A percentile compares a stretch with the other conserved stretches of the same genome.
These are phyloP conservation scores for Paramecium sexaurelia DNA, from an alignment of 73 alveolate genomes.

Conservation along the genomic window DNA sequence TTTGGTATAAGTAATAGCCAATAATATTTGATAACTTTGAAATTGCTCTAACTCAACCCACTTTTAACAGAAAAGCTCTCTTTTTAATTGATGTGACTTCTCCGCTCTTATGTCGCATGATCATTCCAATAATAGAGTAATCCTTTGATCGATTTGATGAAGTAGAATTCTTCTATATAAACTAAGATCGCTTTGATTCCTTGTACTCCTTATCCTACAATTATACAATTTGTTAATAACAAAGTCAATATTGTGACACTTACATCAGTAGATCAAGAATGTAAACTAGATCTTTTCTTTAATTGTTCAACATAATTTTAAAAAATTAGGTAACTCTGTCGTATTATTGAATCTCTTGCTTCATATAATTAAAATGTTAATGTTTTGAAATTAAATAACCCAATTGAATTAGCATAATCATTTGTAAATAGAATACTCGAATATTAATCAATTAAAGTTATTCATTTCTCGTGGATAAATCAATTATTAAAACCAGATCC, in stretches of 20 bases:
- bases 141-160: slow-evolving; percentile 24
- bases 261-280: neutral
- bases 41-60: neutral
- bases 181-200: slow-evolving; percentile 22
- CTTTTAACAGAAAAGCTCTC: neutral
- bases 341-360: neutral
- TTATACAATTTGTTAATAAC: neutral
- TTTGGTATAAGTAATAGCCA: slow-evolving; percentile 18
- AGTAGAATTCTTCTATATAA: neutral
- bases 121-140: neutral
- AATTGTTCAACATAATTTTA: neutral
- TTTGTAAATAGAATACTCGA: neutral
- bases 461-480: neutral
- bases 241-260: neutral
- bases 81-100: slow-evolving; percentile 29
- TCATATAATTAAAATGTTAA: neutral
- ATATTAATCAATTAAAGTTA: slow-evolving; percentile 27
- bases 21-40: neutral
- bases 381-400: neutral
- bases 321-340: neutral
- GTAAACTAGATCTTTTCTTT: neutral
- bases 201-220: slow-evolving; percentile 44
- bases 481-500: neutral
- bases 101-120: neutral
- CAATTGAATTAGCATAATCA: neutral